phyloP scores from a whole-genome alignment of 805 yeast species.

The Deakozyma indianensis region DNA sequence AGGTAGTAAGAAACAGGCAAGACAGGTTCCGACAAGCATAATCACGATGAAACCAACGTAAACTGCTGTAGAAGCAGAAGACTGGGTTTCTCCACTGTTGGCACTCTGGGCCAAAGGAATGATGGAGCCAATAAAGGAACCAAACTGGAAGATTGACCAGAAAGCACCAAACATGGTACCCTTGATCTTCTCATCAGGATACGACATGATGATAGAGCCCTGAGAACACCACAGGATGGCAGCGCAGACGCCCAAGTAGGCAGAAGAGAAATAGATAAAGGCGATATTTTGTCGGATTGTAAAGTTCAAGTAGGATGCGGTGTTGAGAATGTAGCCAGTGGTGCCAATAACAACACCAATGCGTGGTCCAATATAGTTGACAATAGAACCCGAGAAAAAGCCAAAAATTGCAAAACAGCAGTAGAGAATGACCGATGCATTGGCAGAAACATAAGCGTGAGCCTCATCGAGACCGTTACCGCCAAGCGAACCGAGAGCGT shows the following conservation, averaged over 20 bases:
- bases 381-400: conserved; percentile 40
- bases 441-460: conserved; percentile 23
- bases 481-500: conserved; percentile 37
- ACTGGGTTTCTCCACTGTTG: conserved; percentile 19
- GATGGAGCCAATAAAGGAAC: conserved; percentile 45
- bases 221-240: conserved; percentile 46
- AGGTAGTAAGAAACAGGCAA: conserved; percentile 36
- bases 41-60: conserved; percentile 39
- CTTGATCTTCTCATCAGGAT: conserved; percentile 38
- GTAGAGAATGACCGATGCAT: conserved; percentile 38
- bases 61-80: conserved; percentile 30
- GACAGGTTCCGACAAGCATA: conserved; percentile 31
- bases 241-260: conserved; percentile 42
- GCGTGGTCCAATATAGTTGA: conserved; percentile 35
- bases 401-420: conserved; percentile 44
- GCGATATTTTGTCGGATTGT: conserved; percentile 33
- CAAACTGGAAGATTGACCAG: conserved; percentile 49
- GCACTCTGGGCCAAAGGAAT: conserved; percentile 44
- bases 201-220: conserved; percentile 42
- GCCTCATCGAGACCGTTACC: conserved; percentile 24
- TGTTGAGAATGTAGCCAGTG: conserved; percentile 31
- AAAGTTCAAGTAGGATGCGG: conserved; percentile 30
- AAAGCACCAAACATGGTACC: conserved; percentile 39
- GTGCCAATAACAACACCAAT: conserved; percentile 30
- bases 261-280: conserved; percentile 42